Conservation (phyloP, 2,329 filamentous ascomycete species). For the Cercospora brassicicola region DNA sequence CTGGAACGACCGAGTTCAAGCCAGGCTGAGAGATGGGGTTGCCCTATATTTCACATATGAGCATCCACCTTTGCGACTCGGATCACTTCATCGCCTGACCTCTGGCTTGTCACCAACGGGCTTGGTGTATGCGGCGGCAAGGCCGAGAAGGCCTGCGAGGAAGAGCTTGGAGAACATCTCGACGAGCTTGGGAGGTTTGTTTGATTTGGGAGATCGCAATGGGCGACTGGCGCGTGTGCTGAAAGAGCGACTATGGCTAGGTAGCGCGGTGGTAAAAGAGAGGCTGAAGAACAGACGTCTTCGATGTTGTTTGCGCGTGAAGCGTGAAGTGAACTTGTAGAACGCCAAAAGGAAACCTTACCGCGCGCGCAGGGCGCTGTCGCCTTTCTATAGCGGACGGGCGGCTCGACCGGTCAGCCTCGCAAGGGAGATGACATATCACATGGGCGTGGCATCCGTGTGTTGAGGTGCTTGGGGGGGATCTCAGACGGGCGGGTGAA, state of each 20-base stretch:
- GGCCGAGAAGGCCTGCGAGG: constrained; percentile 54
- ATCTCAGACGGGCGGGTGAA: not conserved
- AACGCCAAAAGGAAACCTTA: not conserved
- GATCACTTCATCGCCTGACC: constrained; percentile 11
- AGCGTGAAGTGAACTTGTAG: constrained; percentile 17
- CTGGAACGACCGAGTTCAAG: constrained; percentile 56
- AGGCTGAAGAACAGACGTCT: constrained; percentile 33
- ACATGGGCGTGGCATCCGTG: not conserved
- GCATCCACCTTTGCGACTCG: not conserved
- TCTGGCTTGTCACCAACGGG: constrained; percentile 35
- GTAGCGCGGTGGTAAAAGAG: constrained; percentile 37
- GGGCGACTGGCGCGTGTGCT: constrained; percentile 2
- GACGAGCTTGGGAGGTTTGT: constrained; percentile 8
- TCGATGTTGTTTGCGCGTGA: constrained; percentile 9
- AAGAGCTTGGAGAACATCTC: constrained; percentile 49
- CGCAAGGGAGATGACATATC: not conserved
- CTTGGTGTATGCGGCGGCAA: constrained; percentile 46
- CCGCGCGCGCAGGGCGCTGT: not conserved
- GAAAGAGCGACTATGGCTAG: constrained; percentile 30
- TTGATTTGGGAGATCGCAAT: not conserved
- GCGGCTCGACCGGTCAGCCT: not conserved
- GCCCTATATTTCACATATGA: constrained; percentile 39
- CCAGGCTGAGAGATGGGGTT: constrained; percentile 58
- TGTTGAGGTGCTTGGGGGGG: not conserved
- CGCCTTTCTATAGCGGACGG: constrained; percentile 13